phyloP scores from a whole-genome alignment of 495 filamentous ascomycete species.

The Trichoderma asperelloides region DNA sequence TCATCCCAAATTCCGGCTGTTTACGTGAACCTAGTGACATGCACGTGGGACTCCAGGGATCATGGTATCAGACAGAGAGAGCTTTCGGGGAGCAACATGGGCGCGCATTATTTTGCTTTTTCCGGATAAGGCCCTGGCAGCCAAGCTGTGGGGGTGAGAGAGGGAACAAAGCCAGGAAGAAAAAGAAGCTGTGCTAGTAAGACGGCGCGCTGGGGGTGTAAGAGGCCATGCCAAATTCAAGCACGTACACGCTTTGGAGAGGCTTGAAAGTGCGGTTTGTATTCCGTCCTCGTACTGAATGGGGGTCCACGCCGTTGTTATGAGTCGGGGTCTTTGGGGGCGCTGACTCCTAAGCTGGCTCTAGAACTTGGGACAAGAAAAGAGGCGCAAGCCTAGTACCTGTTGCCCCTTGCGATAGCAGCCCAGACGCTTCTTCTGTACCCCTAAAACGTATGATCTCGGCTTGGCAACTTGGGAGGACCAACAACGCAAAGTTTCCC shows the following conservation, averaged over 20 bases:
- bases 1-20: constrained; percentile 5
- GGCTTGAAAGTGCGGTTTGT: background rate
- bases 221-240: background rate
- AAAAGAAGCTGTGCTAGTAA: background rate
- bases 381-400: no score
- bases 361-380: no score
- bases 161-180: background rate
- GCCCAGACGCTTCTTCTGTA: no score
- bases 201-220: background rate
- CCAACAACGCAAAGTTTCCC: no score
- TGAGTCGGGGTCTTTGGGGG: background rate
- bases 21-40: constrained; percentile 1
- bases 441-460: no score
- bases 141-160: background rate
- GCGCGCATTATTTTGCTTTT: constrained; percentile 4
- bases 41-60: constrained; percentile 6
- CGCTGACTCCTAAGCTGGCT: background rate
- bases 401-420: no score
- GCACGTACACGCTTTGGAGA: background rate
- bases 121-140: background rate
- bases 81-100: background rate
- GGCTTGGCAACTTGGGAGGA: no score
- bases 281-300: background rate
- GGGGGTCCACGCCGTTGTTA: background rate
- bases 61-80: background rate